A percentile compares a stretch with the other conserved stretches of the same genome.
Conservation (phyloP, 75 land plant genomes). For the Pinus albicaulis region DNA sequence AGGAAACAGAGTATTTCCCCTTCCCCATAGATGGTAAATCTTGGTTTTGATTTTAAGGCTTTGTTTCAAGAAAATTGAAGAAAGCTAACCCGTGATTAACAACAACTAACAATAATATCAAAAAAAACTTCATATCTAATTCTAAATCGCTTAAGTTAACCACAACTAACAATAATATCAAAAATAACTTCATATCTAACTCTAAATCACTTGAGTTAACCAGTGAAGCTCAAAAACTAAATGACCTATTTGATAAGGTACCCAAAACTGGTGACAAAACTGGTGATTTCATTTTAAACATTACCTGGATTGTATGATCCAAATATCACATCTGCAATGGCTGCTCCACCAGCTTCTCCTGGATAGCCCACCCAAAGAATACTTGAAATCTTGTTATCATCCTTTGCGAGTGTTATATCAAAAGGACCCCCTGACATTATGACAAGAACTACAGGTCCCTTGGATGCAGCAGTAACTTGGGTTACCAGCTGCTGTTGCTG, state of each 20-base stretch:
- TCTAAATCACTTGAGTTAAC: no score
- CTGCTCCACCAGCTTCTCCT: conserved; percentile 91
- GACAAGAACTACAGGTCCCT: conserved; percentile 64
- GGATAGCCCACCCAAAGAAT: conserved; percentile 95
- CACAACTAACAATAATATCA: no score
- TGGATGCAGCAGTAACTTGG: conserved; percentile 56
- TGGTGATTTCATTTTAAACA: background rate
- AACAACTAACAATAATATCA: no score
- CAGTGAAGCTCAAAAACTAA: no score
- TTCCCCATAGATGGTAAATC: no score
- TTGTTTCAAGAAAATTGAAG: no score
- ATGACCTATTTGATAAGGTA: background rate
- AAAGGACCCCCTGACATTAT: conserved; percentile 84
- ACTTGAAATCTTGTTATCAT: conserved; percentile 44
- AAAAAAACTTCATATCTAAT: no score
- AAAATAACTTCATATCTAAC: no score
- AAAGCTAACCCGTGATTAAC: no score
- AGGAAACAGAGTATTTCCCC: no score
- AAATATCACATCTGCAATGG: conserved; percentile 78
- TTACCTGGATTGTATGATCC: conserved; percentile 84
- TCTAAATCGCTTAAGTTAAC: no score
- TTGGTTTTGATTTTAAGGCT: no score
- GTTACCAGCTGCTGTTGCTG: conserved; percentile 68
- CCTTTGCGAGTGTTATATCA: conserved; percentile 72
- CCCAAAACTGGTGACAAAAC: background rate